phyloP scores from a whole-genome alignment of 495 filamentous ascomycete species.

The Arthonia radiata region DNA sequence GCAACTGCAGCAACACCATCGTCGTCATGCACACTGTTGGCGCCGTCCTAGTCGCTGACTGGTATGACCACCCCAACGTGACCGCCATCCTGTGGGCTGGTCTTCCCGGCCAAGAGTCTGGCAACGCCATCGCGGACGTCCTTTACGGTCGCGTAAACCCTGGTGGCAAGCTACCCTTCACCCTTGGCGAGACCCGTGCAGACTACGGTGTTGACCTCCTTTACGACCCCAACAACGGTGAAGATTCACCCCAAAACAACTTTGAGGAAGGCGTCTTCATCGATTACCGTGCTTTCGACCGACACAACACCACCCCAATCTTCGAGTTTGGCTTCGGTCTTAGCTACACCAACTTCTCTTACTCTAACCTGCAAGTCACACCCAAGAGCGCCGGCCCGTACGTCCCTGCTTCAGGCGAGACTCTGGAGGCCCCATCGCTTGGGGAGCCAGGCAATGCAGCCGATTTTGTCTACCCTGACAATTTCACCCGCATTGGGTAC shows the following conservation, averaged over 20 bases:
- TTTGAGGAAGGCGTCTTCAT: constrained; percentile 78
- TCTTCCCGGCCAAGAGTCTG: constrained; percentile 76
- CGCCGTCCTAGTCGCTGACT: constrained; percentile 55
- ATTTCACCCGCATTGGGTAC: constrained; percentile 24
- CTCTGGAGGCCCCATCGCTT: constrained; percentile 38
- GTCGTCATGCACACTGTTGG: constrained; percentile 76
- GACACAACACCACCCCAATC: constrained; percentile 41
- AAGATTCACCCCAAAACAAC: constrained; percentile 50
- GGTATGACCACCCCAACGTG: constrained; percentile 67
- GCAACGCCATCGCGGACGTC: constrained; percentile 73
- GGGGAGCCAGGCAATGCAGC: constrained; percentile 35
- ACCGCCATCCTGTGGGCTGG: constrained; percentile 94
- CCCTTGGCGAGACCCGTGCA: constrained; percentile 47
- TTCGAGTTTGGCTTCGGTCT: constrained; percentile 87
- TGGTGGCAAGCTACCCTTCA: constrained; percentile 67
- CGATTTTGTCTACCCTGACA: constrained; percentile 53
- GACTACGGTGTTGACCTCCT: constrained; percentile 56
- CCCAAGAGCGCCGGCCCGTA: constrained; percentile 31
- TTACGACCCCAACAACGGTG: constrained; percentile 54
- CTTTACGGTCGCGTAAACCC: constrained; percentile 81
- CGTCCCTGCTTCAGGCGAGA: constrained; percentile 40
- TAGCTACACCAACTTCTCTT: constrained; percentile 68
- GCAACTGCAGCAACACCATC: constrained; percentile 68
- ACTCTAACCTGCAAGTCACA: constrained; percentile 44
- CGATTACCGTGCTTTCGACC: constrained; percentile 84